Evolutionary conservation across 768 basidiomycete genomes (phyloP).

Genomic region (Xerocomus potaroensis): DNA sequence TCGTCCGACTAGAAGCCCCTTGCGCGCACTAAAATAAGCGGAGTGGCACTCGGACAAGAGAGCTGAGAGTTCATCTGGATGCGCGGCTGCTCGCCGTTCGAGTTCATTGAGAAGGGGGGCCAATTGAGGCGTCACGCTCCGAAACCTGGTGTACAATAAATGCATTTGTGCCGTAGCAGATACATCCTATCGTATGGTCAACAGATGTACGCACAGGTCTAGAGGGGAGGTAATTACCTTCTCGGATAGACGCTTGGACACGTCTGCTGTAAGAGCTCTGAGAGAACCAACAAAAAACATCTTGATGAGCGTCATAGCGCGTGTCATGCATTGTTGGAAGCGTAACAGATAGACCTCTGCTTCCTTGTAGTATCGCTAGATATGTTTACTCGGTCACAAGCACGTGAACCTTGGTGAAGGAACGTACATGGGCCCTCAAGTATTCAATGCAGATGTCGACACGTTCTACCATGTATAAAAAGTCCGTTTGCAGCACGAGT

Average conservation of each 20-base stretch:
- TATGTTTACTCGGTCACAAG: constrained; percentile 2
- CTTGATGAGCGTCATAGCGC: constrained; percentile 96
- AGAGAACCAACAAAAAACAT: constrained; percentile 93
- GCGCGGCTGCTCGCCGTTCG: constrained; percentile 67
- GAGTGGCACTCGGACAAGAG: constrained; percentile 83
- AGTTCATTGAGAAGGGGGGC: constrained; percentile 80
- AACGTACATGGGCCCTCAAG: constrained; percentile 76
- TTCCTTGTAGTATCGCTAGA: constrained; percentile 85
- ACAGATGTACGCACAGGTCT: not conserved
- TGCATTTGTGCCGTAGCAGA: constrained; percentile 78
- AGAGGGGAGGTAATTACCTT: constrained; percentile 44
- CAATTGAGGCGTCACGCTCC: constrained; percentile 63
- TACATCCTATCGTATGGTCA: constrained; percentile 49
- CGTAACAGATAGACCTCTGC: constrained; percentile 92
- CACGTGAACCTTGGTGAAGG: not conserved
- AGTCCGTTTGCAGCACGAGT: constrained; percentile 85
- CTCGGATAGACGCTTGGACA: constrained; percentile 69
- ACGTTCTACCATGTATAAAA: constrained; percentile 93
- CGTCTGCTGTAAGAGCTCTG: constrained; percentile 71
- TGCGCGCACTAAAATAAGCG: constrained; percentile 77
- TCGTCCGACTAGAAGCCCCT: constrained; percentile 64
- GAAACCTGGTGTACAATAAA: constrained; percentile 88
- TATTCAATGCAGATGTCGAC: constrained; percentile 94
- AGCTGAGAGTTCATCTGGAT: constrained; percentile 81
- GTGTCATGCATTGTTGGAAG: constrained; percentile 97